These are phyloP conservation scores for Anisodus tanguticus DNA, from an alignment of 257 asterid species.

Conservation along the genomic window DNA sequence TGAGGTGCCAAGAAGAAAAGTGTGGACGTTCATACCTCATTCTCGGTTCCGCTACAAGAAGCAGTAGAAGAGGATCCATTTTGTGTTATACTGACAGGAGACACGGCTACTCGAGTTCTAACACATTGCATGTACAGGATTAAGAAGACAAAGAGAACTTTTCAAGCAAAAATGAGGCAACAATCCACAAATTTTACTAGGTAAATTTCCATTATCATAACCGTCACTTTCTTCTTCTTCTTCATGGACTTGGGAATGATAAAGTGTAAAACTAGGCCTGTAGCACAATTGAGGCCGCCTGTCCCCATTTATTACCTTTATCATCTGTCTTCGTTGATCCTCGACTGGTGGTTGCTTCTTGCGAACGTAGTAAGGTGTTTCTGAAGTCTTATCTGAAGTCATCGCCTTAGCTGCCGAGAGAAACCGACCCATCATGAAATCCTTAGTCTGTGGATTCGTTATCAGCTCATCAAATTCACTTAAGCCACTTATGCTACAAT, in stretches of 20 bases:
- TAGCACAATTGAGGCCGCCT: slow-evolving; percentile 65
- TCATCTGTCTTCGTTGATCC: slow-evolving; percentile 45
- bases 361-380: slow-evolving; percentile 59
- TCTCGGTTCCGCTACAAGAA: slow-evolving; percentile 46
- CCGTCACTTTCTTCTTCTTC: slow-evolving; percentile 60
- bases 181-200: slow-evolving; percentile 62
- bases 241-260: slow-evolving; percentile 44
- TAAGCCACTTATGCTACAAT: slow-evolving; percentile 74
- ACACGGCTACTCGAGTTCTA: slow-evolving; percentile 52
- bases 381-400: slow-evolving; percentile 48
- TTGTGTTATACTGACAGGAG: slow-evolving; percentile 48
- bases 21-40: slow-evolving; percentile 55
- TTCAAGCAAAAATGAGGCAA: slow-evolving; percentile 74
- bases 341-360: slow-evolving; percentile 48
- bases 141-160: slow-evolving; percentile 50
- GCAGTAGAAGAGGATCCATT: slow-evolving; percentile 49
- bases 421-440: slow-evolving; percentile 83
- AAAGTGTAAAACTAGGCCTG: slow-evolving; percentile 70
- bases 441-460: slow-evolving; percentile 51
- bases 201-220: slow-evolving; percentile 41
- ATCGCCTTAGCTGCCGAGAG: slow-evolving; percentile 94
- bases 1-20: neutral
- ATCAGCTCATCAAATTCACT: slow-evolving; percentile 55
- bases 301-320: slow-evolving; percentile 39
- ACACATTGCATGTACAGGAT: slow-evolving; percentile 63